Conservation (phyloP, 2,329 filamentous ascomycete species). For the Moelleriella libera region DNA sequence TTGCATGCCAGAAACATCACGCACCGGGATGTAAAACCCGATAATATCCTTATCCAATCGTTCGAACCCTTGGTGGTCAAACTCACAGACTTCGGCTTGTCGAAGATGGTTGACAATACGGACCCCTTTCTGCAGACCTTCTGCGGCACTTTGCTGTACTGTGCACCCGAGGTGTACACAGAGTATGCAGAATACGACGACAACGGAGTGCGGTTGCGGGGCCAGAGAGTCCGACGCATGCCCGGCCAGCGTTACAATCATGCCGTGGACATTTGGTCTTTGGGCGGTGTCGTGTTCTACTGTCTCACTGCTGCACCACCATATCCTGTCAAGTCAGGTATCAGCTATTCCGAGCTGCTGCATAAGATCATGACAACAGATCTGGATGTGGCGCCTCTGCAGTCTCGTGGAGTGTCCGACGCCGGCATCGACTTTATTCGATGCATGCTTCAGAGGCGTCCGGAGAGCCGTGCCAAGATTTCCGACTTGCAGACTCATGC, state of each 20-base stretch:
- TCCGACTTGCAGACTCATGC: constrained; percentile 53
- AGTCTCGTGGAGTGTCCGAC: constrained; percentile 42
- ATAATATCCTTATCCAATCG: constrained; percentile 81
- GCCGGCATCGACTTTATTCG: constrained; percentile 59
- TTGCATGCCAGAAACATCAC: constrained; percentile 82
- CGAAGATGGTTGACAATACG: constrained; percentile 81
- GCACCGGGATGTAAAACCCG: constrained; percentile 96
- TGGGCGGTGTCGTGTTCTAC: constrained; percentile 84
- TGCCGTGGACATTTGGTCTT: constrained; percentile 91
- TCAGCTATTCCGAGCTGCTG: constrained; percentile 66
- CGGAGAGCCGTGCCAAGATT: constrained; percentile 62
- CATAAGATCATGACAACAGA: constrained; percentile 72
- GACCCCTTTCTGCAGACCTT: constrained; percentile 93
- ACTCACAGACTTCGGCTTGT: constrained; percentile 90
- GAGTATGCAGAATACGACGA: constrained; percentile 57
- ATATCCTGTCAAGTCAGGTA: constrained; percentile 64
- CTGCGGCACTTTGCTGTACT: constrained; percentile 90
- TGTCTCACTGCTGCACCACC: constrained; percentile 68
- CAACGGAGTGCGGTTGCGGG: constrained; percentile 45
- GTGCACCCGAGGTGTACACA: constrained; percentile 90
- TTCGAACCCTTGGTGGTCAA: constrained; percentile 68
- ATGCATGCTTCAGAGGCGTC: constrained; percentile 70
- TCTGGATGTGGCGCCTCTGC: constrained; percentile 52
- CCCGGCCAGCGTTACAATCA: constrained; percentile 65
- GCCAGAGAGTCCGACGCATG: constrained; percentile 47